These are phyloP conservation scores for Mucor racemosus DNA, from an alignment of 371 early-diverging fungal genomes.

Conservation along the genomic window DNA sequence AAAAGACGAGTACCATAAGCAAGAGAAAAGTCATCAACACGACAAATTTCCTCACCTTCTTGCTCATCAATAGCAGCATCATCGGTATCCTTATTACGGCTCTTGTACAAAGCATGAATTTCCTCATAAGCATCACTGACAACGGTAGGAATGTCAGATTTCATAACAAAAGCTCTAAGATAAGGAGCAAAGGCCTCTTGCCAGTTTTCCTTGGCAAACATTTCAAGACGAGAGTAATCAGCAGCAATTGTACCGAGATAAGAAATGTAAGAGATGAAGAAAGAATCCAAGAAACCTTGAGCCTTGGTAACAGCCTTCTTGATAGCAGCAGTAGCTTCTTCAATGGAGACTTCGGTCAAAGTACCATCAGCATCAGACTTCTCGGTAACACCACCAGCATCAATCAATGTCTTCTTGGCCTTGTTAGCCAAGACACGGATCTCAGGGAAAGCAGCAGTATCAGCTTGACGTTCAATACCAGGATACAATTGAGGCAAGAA, in stretches of 20 bases:
- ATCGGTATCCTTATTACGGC: slow-evolving; percentile 49
- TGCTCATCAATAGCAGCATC: slow-evolving; percentile 53
- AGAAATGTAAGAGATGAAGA: slow-evolving; percentile 50
- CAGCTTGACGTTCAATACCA: slow-evolving; percentile 66
- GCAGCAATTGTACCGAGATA: slow-evolving; percentile 56
- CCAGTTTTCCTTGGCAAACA: slow-evolving; percentile 59
- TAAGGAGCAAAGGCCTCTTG: slow-evolving; percentile 40
- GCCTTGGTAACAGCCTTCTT: slow-evolving; percentile 52
- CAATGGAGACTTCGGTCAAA: slow-evolving; percentile 37
- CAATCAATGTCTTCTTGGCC: slow-evolving; percentile 61
- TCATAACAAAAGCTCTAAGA: slow-evolving; percentile 50
- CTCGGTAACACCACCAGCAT: slow-evolving; percentile 60
- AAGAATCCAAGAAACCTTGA: slow-evolving; percentile 61
- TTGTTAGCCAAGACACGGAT: slow-evolving; percentile 63
- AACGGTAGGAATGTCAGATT: slow-evolving; percentile 44
- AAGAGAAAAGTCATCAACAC: slow-evolving; percentile 75
- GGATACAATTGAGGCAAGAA: slow-evolving; percentile 74
- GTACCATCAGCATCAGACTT: slow-evolving; percentile 37
- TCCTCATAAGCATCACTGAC: slow-evolving; percentile 41
- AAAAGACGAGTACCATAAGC: slow-evolving; percentile 87
- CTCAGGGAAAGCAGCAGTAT: slow-evolving; percentile 64
- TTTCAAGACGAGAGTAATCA: slow-evolving; percentile 58
- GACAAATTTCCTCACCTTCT: slow-evolving; percentile 76
- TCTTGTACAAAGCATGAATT: slow-evolving; percentile 50
- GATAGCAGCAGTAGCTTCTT: slow-evolving; percentile 48